These are phyloP conservation scores for Tuber melanosporum DNA, from an alignment of 495 filamentous ascomycete species.

Conservation along the genomic window DNA sequence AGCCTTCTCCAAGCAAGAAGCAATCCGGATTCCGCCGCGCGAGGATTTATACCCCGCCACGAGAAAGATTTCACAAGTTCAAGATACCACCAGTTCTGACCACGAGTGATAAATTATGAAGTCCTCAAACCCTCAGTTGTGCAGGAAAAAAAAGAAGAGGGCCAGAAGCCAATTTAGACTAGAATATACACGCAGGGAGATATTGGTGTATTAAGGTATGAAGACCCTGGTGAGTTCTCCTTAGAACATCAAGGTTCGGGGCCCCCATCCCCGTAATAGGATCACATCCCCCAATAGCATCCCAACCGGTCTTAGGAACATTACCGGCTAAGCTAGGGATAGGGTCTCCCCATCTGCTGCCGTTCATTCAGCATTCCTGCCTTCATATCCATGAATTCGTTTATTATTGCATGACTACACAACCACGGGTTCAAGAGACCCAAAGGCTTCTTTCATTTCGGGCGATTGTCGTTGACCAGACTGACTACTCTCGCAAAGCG, in stretches of 20 bases:
- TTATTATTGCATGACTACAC: conserved; percentile 47
- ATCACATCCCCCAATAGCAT: conserved; percentile 53
- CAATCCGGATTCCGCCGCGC: background rate
- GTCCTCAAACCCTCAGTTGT: background rate
- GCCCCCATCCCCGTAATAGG: conserved; percentile 49
- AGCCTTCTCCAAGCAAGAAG: background rate
- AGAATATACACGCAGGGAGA: conserved; percentile 10
- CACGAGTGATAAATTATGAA: background rate
- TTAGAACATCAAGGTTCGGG: conserved; percentile 45
- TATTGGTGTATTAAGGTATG: background rate
- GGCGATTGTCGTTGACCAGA: conserved; percentile 54
- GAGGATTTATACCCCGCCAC: background rate
- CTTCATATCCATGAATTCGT: conserved; percentile 55
- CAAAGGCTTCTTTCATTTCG: conserved; percentile 49
- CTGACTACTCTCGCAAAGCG: conserved; percentile 53
- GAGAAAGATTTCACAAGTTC: background rate
- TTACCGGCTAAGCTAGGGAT: conserved; percentile 30
- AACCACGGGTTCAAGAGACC: conserved; percentile 64
- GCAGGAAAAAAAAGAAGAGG: background rate
- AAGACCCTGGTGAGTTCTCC: conserved; percentile 32
- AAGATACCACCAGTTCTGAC: background rate
- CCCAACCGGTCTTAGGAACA: conserved; percentile 56
- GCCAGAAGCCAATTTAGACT: background rate
- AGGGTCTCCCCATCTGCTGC: conserved; percentile 39
- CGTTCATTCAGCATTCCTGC: conserved; percentile 51